A percentile compares a stretch with the other conserved stretches of the same genome.
phyloP scores from a whole-genome alignment of 768 basidiomycete species.

The Roridomyces roridus region DNA sequence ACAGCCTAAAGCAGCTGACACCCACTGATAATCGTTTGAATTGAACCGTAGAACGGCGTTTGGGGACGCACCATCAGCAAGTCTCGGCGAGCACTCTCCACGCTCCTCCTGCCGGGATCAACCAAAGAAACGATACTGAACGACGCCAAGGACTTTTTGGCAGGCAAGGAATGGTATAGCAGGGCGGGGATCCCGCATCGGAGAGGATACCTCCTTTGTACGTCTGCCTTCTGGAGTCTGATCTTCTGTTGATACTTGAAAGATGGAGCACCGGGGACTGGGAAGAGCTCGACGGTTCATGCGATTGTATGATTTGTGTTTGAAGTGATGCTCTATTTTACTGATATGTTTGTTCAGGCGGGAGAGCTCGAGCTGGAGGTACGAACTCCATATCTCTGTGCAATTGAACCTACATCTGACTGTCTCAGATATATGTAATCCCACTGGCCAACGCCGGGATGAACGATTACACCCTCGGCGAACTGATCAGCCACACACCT shows the following conservation, averaged over 20 bases:
- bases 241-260: not conserved
- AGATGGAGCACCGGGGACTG: conserved; percentile 9
- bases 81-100: conserved; percentile 9
- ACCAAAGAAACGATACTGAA: conserved; percentile 9
- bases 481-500: conserved; percentile 1
- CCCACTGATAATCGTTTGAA: no score
- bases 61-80: conserved; percentile 8
- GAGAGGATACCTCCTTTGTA: not conserved
- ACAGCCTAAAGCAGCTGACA: no score
- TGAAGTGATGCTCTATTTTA: not conserved
- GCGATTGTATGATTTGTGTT: not conserved
- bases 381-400: not conserved
- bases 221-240: not conserved
- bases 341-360: not conserved
- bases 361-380: conserved; percentile 6
- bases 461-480: not conserved
- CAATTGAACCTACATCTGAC: not conserved
- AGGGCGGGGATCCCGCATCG: conserved; percentile 14
- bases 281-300: not conserved
- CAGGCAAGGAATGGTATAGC: conserved; percentile 16
- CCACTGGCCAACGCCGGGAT: not conserved
- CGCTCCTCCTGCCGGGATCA: conserved; percentile 9
- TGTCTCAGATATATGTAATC: not conserved
- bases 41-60: no score
- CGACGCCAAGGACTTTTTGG: conserved; percentile 13